These are phyloP conservation scores for Xylaria scruposa DNA, from an alignment of 495 filamentous ascomycete genomes.

Conservation along the genomic window DNA sequence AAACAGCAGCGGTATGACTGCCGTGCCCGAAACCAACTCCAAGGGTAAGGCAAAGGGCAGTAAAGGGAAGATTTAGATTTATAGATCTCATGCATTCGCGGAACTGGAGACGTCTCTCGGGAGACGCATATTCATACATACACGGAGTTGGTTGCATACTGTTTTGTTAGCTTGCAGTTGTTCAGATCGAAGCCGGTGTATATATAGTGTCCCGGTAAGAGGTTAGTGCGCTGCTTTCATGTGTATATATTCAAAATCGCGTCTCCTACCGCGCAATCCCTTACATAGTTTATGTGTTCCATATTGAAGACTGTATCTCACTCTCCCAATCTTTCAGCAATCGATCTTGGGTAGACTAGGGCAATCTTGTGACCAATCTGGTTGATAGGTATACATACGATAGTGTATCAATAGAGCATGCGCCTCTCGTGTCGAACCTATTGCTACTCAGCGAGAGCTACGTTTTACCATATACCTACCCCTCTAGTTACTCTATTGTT, in stretches of 20 bases:
- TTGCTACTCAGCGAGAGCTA: too few relatives aligned
- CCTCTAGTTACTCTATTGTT: too few relatives aligned
- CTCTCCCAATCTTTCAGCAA: background rate
- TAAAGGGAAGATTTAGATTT: constrained; percentile 21
- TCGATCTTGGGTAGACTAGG: background rate
- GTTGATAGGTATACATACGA: background rate
- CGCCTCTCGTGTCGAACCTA: too few relatives aligned
- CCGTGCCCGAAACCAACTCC: constrained; percentile 2
- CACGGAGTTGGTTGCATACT: background rate
- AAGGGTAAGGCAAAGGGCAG: constrained; percentile 16
- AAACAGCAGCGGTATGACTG: background rate
- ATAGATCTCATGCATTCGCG: constrained; percentile 23
- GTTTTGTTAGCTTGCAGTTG: background rate
- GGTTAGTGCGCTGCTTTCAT: background rate
- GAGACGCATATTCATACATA: constrained; percentile 11
- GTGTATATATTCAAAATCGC: constrained; percentile 11
- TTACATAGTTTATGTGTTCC: background rate
- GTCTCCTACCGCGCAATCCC: background rate
- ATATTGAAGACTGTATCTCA: background rate
- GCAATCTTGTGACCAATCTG: background rate
- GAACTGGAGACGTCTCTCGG: constrained; percentile 21
- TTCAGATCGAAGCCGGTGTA: background rate
- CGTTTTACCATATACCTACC: too few relatives aligned
- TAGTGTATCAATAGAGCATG: too few relatives aligned
- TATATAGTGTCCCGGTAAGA: background rate